These are phyloP conservation scores for Morella rubra DNA, from an alignment of 306 rosid genomes.

Conservation along the genomic window DNA sequence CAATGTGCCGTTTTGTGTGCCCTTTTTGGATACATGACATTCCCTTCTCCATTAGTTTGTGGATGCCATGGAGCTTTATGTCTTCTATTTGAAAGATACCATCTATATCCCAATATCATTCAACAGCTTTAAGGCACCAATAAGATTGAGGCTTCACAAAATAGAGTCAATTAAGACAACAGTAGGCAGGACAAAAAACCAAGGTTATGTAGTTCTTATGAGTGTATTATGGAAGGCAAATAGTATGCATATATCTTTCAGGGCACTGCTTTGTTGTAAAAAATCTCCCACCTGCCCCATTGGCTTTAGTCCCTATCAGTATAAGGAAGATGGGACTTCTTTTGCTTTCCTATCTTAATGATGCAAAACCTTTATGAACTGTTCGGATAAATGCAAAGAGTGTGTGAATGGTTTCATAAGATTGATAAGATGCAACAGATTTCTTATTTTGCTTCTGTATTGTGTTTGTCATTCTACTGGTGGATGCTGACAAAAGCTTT, in stretches of 20 bases:
- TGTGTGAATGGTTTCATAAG: conserved; percentile 7
- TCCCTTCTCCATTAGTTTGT: conserved; percentile 10
- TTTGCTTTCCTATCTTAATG: neutral
- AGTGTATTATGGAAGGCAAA: neutral
- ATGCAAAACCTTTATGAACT: neutral
- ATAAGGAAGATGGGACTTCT: neutral
- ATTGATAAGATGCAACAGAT: conserved; percentile 12
- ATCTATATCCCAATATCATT: neutral
- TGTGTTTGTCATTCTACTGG: conserved; percentile 23
- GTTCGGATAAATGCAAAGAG: neutral
- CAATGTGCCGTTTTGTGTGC: neutral
- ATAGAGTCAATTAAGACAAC: neutral
- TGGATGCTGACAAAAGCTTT: conserved; percentile 25
- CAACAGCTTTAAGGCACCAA: neutral
- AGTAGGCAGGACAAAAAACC: neutral
- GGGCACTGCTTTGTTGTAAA: neutral
- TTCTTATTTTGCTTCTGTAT: conserved; percentile 14
- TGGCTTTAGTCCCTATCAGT: neutral
- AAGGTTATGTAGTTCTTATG: neutral
- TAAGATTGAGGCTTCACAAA: neutral
- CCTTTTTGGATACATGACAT: neutral
- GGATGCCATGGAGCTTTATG: neutral
- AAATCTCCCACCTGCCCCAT: neutral
- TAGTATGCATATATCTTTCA: neutral
- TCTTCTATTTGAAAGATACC: neutral